phyloP scores from a whole-genome alignment of 2,329 filamentous ascomycete genomes.

The Atkinsonella hypoxylon region DNA sequence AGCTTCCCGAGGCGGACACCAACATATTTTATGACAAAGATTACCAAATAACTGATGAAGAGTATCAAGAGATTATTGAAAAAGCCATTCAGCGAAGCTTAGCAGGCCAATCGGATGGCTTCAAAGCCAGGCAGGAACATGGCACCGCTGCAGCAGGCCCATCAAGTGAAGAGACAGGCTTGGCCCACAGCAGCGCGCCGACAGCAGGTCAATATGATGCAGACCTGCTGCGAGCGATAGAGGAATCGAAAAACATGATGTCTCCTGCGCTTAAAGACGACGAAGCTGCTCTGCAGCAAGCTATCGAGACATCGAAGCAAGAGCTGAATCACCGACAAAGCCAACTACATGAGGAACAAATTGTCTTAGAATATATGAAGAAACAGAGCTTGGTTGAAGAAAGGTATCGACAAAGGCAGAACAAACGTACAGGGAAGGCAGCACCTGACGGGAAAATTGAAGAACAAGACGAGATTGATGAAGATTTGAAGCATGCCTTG shows the following conservation, averaged over 20 bases:
- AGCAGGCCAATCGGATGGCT: slow-evolving; percentile 8
- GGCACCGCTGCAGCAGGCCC: slow-evolving; percentile 10
- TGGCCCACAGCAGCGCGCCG: neutral
- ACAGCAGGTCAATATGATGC: slow-evolving; percentile 9
- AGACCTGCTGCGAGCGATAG: slow-evolving; percentile 28
- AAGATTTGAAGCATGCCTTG: slow-evolving; percentile 43
- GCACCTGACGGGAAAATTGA: slow-evolving; percentile 15
- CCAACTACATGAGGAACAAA: slow-evolving; percentile 52
- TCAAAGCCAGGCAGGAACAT: slow-evolving; percentile 10
- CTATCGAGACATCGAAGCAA: slow-evolving; percentile 32
- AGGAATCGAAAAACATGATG: slow-evolving; percentile 20
- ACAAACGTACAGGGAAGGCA: slow-evolving; percentile 23
- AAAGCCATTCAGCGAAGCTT: slow-evolving; percentile 44
- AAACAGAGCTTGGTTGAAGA: slow-evolving; percentile 65
- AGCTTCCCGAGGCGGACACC: slow-evolving; percentile 13
- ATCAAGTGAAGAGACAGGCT: neutral
- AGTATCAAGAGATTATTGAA: slow-evolving; percentile 45
- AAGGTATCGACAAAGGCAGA: slow-evolving; percentile 28
- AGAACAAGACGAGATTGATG: slow-evolving; percentile 33
- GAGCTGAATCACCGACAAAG: slow-evolving; percentile 29
- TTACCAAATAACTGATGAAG: slow-evolving; percentile 40
- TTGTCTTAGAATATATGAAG: slow-evolving; percentile 65
- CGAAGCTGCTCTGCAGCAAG: slow-evolving; percentile 27
- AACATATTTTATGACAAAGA: slow-evolving; percentile 27
- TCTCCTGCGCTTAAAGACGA: neutral